Base-by-base conservation (phyloP, 805 yeast species). In the Kuraishia piskuri region DNA sequence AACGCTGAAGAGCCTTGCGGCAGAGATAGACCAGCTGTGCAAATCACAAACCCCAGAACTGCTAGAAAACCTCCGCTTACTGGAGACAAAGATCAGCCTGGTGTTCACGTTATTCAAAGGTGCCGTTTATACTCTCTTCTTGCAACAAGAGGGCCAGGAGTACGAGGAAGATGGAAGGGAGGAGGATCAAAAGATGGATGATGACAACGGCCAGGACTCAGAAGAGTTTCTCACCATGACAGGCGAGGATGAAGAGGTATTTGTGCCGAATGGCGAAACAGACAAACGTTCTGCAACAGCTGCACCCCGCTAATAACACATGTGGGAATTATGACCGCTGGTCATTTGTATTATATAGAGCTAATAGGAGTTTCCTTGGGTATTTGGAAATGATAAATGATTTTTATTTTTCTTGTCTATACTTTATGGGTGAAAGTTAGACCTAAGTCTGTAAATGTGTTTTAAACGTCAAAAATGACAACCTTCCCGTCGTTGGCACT, bases 401-500 rank as follows among this genome's bases (percentile, higher is more conserved):
- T 46, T 19, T 25, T 24, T 22, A 24, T n/a, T 48, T 22, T 23
- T 22, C 14, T 46, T 45, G 23, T 25, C 36, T 45, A 44, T n/a
- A n/a, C n/a, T n/a, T n/a, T 12, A 31, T 8, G 40, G 3, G 7
- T 14, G 17, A 31, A 31, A 31, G 9, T 7, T 12, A 31, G 4
- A 31, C 17, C 7, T 31, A n/a, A n/a, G 14, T 36, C n/a, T n/a
- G n/a, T n/a, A n/a, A n/a, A n/a, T n/a, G n/a, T n/a, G n/a, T n/a
- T n/a, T 46, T 68, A 81, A 52, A 77, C 76, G 52, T 74, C 72
- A 67, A 88, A 92, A 50, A 92, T 75, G 46, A 91, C 98, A 52
- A 92, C 80, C 66, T 86, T 87, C 53, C 99, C 98, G 66, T 94
- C 99, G 55, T 88, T 82, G 54, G 97, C 97, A 55, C 90, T 83